Conservation (phyloP, 2,329 filamentous ascomycete species). For the Alternaria arborescens region DNA sequence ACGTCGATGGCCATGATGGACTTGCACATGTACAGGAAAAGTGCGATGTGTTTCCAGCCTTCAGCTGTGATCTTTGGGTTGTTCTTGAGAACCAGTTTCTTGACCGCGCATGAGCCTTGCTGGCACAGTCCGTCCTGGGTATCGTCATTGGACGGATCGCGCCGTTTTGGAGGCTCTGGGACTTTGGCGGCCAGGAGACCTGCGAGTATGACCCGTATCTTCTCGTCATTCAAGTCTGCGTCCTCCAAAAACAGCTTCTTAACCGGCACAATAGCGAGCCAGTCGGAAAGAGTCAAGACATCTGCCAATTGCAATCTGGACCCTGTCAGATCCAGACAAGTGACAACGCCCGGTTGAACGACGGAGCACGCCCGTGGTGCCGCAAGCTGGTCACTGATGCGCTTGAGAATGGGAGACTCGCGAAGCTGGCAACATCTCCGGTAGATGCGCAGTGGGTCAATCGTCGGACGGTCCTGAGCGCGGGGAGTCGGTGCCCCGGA, state of each 20-base stretch:
- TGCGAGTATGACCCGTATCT: constrained; percentile 83
- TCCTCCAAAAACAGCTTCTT: constrained; percentile 87
- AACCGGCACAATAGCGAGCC: constrained; percentile 90
- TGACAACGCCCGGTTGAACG: constrained; percentile 76
- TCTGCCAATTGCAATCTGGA: constrained; percentile 86
- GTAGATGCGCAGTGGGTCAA: constrained; percentile 91
- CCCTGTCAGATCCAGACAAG: constrained; percentile 82
- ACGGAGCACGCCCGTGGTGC: constrained; percentile 71
- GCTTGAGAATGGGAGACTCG: constrained; percentile 90
- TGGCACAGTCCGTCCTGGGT: constrained; percentile 29
- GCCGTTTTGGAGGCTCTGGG: constrained; percentile 63
- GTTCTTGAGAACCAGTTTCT: constrained; percentile 87
- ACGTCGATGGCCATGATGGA: constrained; percentile 87
- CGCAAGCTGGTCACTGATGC: constrained; percentile 86
- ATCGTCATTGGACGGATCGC: constrained; percentile 17
- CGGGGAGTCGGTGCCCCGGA: constrained; percentile 50
- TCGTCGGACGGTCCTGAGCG: constrained; percentile 77
- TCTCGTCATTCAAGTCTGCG: constrained; percentile 86
- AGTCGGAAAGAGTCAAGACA: constrained; percentile 88
- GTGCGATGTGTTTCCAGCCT: constrained; percentile 89
- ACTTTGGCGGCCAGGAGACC: constrained; percentile 83
- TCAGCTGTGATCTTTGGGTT: constrained; percentile 83
- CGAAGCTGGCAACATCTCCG: constrained; percentile 91
- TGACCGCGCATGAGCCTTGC: constrained; percentile 73
- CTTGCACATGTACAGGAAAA: constrained; percentile 90